Evolutionary conservation across 177 flowering plant genomes (phyloP).

Genomic region (Tripterygium wilfordii): DNA sequence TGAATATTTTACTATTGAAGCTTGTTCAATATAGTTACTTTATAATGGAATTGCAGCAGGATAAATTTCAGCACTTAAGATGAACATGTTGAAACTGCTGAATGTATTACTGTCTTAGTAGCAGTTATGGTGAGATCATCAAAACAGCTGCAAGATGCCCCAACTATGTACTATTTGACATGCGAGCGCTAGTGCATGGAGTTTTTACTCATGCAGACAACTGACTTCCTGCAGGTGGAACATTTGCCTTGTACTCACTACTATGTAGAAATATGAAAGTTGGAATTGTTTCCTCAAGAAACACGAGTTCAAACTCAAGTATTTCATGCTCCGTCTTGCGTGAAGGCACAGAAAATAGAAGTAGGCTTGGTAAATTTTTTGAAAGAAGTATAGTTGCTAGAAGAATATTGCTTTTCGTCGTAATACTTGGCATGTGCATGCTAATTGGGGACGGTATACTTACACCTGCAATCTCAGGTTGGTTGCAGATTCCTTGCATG

Average conservation of each 20-base stretch:
- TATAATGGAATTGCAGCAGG: no score
- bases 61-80: no score
- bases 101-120: no score
- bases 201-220: slow-evolving; percentile 2
- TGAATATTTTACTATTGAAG: no score
- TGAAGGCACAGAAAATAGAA: slow-evolving; percentile 21
- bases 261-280: slow-evolving; percentile 67
- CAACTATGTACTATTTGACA: no score
- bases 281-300: slow-evolving; percentile 39
- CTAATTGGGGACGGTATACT: slow-evolving; percentile 89
- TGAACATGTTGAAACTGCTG: no score
- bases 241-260: slow-evolving; percentile 82
- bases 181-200: not conserved
- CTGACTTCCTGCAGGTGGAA: slow-evolving; percentile 60
- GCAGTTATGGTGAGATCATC: no score
- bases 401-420: slow-evolving; percentile 66
- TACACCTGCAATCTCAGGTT: slow-evolving; percentile 89
- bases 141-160: no score
- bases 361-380: slow-evolving; percentile 46
- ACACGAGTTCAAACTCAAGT: slow-evolving; percentile 17
- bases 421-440: slow-evolving; percentile 87
- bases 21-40: no score
- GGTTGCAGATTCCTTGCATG: not conserved
- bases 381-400: slow-evolving; percentile 58
- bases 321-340: slow-evolving; percentile 14